These are phyloP conservation scores for Psilocybe azurescens DNA, from an alignment of 768 basidiomycete species.

Conservation along the genomic window DNA sequence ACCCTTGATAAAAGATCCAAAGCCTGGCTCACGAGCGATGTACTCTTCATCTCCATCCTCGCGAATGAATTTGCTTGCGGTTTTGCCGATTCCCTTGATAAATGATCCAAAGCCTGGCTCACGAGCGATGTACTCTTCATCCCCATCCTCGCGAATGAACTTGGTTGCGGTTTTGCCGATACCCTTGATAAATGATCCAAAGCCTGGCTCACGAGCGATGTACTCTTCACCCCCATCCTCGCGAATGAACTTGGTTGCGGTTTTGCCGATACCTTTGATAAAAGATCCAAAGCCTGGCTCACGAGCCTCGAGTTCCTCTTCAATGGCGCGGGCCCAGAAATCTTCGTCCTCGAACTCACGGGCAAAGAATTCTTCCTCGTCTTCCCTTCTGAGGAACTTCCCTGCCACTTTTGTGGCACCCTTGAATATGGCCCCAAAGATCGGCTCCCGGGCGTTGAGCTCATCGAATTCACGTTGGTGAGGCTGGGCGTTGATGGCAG, in stretches of 20 bases:
- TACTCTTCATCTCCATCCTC: not conserved
- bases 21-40: not conserved
- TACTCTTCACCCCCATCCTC: not conserved
- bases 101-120: not conserved
- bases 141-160: no score
- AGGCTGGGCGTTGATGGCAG: slow-evolving; percentile 2
- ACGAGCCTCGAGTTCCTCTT: slow-evolving; percentile 10
- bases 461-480: slow-evolving; percentile 6
- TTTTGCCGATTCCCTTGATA: slow-evolving; percentile 5
- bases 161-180: no score
- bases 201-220: slow-evolving; percentile 2
- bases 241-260: not conserved
- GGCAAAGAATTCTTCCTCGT: slow-evolving; percentile 1
- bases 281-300: not conserved
- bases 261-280: slow-evolving; percentile 5
- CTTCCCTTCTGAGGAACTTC: slow-evolving; percentile 2
- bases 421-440: slow-evolving; percentile 3
- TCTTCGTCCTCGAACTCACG: slow-evolving; percentile 7
- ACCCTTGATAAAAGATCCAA: not conserved
- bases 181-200: not conserved
- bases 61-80: not conserved
- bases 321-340: not conserved
- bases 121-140: not conserved
- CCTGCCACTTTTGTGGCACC: slow-evolving; percentile 2
- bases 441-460: slow-evolving; percentile 7